A percentile compares a stretch with the other conserved stretches of the same genome.
phyloP scores from a whole-genome alignment of 768 basidiomycete genomes.

The Tephrocybe sp. region DNA sequence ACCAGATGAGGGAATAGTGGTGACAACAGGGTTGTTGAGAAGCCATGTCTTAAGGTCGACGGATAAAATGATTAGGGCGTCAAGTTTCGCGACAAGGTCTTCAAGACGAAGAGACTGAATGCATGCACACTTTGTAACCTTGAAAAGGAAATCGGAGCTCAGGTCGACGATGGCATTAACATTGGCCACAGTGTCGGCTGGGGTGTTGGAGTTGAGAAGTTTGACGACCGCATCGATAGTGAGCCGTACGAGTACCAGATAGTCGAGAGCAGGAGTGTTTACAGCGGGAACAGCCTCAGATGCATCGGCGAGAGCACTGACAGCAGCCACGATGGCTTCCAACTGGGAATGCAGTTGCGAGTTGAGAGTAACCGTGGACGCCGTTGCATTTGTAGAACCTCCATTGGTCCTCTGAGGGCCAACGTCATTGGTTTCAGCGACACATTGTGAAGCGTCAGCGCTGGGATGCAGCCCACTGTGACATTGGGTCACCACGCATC shows the following conservation, averaged over 20 bases:
- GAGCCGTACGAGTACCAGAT: background rate
- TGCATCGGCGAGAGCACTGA: background rate
- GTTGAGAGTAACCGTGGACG: background rate
- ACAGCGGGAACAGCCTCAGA: background rate
- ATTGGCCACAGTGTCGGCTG: background rate
- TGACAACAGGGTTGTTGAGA: background rate
- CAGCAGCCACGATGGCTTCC: background rate
- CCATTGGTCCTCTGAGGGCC: no score
- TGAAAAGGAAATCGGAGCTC: background rate
- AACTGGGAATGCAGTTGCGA: background rate
- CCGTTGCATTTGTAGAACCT: background rate
- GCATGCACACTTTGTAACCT: background rate
- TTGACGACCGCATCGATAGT: background rate
- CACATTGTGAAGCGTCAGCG: slow-evolving; percentile 8
- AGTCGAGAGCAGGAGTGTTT: background rate
- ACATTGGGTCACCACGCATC: slow-evolving; percentile 14
- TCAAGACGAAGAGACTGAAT: no score
- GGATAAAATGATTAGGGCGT: background rate
- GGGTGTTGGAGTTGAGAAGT: slow-evolving; percentile 1
- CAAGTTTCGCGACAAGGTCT: background rate
- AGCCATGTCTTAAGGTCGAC: background rate
- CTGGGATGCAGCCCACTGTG: slow-evolving; percentile 3
- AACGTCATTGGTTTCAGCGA: slow-evolving; percentile 10
- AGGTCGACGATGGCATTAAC: background rate
- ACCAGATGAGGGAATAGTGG: background rate